Conservation (phyloP, 2,329 filamentous ascomycete species). For the Fusarium albosuccineum region DNA sequence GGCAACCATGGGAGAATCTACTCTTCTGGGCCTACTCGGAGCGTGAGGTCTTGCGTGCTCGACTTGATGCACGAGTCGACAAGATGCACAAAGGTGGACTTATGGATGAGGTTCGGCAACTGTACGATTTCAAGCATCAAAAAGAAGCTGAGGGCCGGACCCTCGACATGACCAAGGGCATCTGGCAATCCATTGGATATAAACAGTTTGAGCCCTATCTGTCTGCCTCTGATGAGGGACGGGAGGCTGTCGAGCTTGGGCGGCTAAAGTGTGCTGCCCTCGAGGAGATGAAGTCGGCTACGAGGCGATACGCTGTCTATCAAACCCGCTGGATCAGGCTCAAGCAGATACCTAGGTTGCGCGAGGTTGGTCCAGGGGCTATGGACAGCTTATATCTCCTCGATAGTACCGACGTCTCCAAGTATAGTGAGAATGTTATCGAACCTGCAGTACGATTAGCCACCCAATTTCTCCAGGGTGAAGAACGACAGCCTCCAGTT, state of each 20-base stretch:
- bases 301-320: constrained; percentile 86
- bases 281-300: constrained; percentile 84
- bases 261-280: constrained; percentile 71
- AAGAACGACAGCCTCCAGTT: constrained; percentile 64
- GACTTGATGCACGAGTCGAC: constrained; percentile 83
- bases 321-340: constrained; percentile 90
- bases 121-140: constrained; percentile 58
- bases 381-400: constrained; percentile 78
- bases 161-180: constrained; percentile 82
- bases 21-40: constrained; percentile 91
- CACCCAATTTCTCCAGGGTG: constrained; percentile 70
- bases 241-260: constrained; percentile 58
- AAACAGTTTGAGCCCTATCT: constrained; percentile 88
- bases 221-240: constrained; percentile 54
- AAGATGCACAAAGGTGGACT: constrained; percentile 79
- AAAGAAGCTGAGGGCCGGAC: constrained; percentile 58
- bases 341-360: constrained; percentile 80
- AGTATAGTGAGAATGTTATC: constrained; percentile 75
- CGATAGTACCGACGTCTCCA: constrained; percentile 78
- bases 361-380: constrained; percentile 63
- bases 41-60: constrained; percentile 72
- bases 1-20: constrained; percentile 66
- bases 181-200: constrained; percentile 97
- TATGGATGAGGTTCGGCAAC: constrained; percentile 61
- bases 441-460: constrained; percentile 74